Base-by-base conservation (phyloP, 2,329 filamentous ascomycete species). In the Lachnellula occidentalis region DNA sequence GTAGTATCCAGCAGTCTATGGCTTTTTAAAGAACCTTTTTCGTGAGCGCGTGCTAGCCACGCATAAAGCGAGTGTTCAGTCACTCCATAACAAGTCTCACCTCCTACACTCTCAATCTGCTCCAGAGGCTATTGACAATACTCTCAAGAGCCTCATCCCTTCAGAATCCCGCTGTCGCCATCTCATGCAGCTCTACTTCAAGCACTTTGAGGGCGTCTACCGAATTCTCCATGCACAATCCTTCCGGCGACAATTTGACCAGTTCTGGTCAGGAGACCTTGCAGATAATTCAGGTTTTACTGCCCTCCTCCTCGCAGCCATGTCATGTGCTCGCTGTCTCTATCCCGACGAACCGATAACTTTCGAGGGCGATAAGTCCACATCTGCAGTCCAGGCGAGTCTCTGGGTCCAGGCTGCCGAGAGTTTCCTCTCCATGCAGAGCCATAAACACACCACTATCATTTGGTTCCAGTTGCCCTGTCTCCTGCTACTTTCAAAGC, bases 221-320 rank as follows among this genome's bases (percentile, higher is more conserved):
- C 58, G 59, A 1, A 59, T 67, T 11, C 34, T 67, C 9, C 65
- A 67, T 41, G 52, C 51, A 4, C 63, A 59, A 1, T 62, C 54
- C 34, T 66, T 67, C 48, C 49, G 48, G 45, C 47, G 58, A 31
- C 59, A 65, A 22, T 67, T 66, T 48, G 51, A 54, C 19, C 27
- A 53, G 19, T 54, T 63, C 14, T 60, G 56, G 51, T 27, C 54
- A 43, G 15, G 36, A 45, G 14, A 46, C 48, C 8, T 58, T 55
- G 27, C 52, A 50, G 21, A 43, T 14, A 6, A 19, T 17, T 57
- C 58, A 4, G 58, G 54, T 14, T 61, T 64, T 22, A 48, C 60
- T 14, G 52, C 62, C 11, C 39, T 61, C 14, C 21, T 64, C 11
- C 45, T 65, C 21, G 39, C 65, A 2, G 52, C 64, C n/a, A 63